Evolutionary conservation across 2,329 filamentous ascomycete genomes (phyloP).

Genomic region (Aspergillus quadricinctus): DNA sequence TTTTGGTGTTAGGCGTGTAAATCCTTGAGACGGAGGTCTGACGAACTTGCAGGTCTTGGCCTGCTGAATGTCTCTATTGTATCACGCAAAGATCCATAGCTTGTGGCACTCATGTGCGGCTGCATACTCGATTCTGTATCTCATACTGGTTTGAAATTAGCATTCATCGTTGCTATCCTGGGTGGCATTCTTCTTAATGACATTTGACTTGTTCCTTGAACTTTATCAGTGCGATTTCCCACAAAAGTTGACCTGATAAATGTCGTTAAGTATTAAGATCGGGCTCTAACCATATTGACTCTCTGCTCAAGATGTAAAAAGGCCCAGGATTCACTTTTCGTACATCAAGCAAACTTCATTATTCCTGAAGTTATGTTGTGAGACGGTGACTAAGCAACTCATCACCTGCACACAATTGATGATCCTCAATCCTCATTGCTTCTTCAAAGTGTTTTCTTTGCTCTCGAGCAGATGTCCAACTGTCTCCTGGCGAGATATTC

Average conservation of each 20-base stretch:
- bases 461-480: not conserved
- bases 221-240: too few species aligned
- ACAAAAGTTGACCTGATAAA: too few species aligned
- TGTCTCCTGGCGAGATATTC: not conserved
- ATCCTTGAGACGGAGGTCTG: not conserved
- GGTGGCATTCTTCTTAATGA: too few species aligned
- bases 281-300: too few species aligned
- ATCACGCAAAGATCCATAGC: not conserved
- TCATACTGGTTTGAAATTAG: not conserved
- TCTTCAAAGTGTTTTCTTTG: not conserved
- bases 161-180: not conserved
- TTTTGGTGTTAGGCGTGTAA: conserved; percentile 15
- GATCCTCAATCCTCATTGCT: too few species aligned
- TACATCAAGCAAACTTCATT: too few species aligned
- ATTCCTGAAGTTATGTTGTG: not conserved
- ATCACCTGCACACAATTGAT: too few species aligned
- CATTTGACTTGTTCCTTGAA: too few species aligned
- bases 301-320: too few species aligned
- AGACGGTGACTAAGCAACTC: not conserved
- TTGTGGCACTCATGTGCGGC: not conserved
- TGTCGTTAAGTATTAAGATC: too few species aligned
- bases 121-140: not conserved
- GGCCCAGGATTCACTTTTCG: too few species aligned
- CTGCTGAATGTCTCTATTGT: not conserved
- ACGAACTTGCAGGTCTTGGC: not conserved